Conservation (phyloP, 1,139 yeast genomes). For the Taphrina communis region DNA sequence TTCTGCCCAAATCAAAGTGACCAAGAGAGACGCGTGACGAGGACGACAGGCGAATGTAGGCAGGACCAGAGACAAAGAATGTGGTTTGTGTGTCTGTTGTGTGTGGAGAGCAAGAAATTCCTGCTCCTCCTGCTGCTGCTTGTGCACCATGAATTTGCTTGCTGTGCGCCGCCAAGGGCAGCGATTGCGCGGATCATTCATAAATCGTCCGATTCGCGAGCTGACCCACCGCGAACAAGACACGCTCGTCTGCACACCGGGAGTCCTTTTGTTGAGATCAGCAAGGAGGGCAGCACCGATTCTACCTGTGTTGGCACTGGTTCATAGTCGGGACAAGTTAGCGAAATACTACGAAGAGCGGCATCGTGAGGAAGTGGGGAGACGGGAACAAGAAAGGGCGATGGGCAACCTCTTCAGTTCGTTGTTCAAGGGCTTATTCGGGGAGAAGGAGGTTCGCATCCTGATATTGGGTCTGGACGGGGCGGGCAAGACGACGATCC, state of each 20-base stretch:
- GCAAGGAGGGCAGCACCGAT: too few relatives aligned
- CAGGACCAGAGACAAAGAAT: too few relatives aligned
- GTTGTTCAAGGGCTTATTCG: slow-evolving; percentile 86
- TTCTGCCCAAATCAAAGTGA: neutral
- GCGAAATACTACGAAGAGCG: neutral
- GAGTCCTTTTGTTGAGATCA: too few relatives aligned
- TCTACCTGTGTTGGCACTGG: too few relatives aligned
- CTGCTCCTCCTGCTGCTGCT: neutral
- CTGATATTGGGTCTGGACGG: slow-evolving; percentile 93
- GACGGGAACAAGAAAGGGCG: neutral
- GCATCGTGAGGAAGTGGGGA: neutral
- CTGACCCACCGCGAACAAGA: neutral
- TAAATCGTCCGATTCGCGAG: neutral
- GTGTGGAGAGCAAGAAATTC: neutral
- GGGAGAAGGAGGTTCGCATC: slow-evolving; percentile 88
- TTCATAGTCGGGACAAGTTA: too few relatives aligned
- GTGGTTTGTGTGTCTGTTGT: neutral
- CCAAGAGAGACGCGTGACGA: too few relatives aligned
- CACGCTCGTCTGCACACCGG: neutral
- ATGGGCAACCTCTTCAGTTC: slow-evolving; percentile 81
- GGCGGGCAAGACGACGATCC: slow-evolving; percentile 92
- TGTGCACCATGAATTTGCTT: too few relatives aligned
- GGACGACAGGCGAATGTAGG: too few relatives aligned
- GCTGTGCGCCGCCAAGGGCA: neutral
- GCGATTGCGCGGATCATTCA: slow-evolving; percentile 2